phyloP scores from a whole-genome alignment of 225 moss, liverwort and hornwort species.

The Physcomitrium patens region DNA sequence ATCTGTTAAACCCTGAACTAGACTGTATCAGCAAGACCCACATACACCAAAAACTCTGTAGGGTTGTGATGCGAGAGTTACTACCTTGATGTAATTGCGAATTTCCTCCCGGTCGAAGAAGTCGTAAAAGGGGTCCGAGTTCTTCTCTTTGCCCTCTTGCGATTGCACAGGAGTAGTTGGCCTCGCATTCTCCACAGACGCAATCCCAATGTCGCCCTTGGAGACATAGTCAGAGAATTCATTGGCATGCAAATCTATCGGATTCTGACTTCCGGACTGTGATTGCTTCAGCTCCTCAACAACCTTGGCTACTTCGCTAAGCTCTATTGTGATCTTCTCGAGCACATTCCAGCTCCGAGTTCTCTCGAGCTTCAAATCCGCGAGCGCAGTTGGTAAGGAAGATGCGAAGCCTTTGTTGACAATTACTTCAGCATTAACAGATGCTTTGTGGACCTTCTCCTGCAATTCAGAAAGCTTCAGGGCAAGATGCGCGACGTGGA shows the following conservation, averaged over 20 bases:
- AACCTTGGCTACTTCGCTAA: slow-evolving; percentile 39
- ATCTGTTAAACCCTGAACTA: not conserved
- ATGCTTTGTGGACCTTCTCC: slow-evolving; percentile 46
- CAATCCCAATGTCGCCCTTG: not conserved
- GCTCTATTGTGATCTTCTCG: slow-evolving; percentile 41
- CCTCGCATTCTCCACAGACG: not conserved
- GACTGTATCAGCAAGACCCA: not conserved
- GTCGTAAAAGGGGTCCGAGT: slow-evolving; percentile 43
- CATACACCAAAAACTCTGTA: not conserved
- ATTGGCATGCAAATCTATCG: not conserved
- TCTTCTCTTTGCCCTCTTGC: slow-evolving; percentile 19
- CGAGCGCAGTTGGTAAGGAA: slow-evolving; percentile 33
- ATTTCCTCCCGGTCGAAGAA: slow-evolving; percentile 67
- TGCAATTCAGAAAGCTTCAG: slow-evolving; percentile 42
- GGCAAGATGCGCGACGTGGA: slow-evolving; percentile 31
- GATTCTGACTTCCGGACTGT: not conserved
- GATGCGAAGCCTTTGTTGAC: slow-evolving; percentile 17
- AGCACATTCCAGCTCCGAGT: slow-evolving; percentile 42
- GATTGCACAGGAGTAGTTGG: not conserved
- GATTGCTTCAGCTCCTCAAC: slow-evolving; percentile 16
- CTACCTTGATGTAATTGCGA: slow-evolving; percentile 56
- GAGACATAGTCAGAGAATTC: not conserved
- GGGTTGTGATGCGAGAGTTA: not conserved
- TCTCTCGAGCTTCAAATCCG: slow-evolving; percentile 43
- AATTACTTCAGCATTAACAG: slow-evolving; percentile 36